Percentiles rank a stretch among this genome's conserved stretches.
Evolutionary conservation across 2,329 filamentous ascomycete species (phyloP).

Genomic region (Botryosphaeria agaves): DNA sequence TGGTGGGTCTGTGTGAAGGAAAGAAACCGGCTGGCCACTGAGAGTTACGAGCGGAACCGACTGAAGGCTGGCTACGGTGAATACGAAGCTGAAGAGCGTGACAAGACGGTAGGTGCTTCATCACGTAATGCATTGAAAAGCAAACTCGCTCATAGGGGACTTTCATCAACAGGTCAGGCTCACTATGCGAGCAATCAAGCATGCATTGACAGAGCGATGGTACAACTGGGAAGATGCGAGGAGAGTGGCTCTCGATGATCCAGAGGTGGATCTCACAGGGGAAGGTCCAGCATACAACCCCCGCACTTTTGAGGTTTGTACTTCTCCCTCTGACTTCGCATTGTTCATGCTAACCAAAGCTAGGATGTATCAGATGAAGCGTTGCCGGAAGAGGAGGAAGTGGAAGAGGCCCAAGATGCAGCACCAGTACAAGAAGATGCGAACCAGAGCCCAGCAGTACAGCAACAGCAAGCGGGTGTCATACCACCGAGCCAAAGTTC

Average conservation of each 20-base stretch:
- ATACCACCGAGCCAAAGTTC: no score
- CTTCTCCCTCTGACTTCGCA: no score
- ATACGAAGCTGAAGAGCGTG: constrained; percentile 44
- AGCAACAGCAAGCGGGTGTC: no score
- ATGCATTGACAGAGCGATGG: constrained; percentile 70
- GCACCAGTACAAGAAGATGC: no score
- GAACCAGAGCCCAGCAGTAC: no score
- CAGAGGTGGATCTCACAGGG: constrained; percentile 44
- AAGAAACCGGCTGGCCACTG: constrained; percentile 74
- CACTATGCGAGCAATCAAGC: constrained; percentile 72
- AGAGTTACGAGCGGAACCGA: constrained; percentile 48
- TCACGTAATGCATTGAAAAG: no score
- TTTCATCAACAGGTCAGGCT: constrained; percentile 40
- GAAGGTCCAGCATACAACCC: constrained; percentile 27
- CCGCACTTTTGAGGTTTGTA: neutral
- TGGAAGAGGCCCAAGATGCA: no score
- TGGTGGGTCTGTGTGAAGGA: constrained; percentile 95
- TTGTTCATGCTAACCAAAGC: no score
- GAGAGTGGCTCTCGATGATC: constrained; percentile 45
- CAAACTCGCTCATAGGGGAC: neutral
- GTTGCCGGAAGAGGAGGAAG: no score
- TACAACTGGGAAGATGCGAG: constrained; percentile 74
- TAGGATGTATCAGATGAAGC: no score
- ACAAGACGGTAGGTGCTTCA: constrained; percentile 44
- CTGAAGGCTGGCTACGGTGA: constrained; percentile 58